Evolutionary conservation across 192 early-diverging fungal genomes (phyloP).

Genomic region (Chytriomyces sp.): DNA sequence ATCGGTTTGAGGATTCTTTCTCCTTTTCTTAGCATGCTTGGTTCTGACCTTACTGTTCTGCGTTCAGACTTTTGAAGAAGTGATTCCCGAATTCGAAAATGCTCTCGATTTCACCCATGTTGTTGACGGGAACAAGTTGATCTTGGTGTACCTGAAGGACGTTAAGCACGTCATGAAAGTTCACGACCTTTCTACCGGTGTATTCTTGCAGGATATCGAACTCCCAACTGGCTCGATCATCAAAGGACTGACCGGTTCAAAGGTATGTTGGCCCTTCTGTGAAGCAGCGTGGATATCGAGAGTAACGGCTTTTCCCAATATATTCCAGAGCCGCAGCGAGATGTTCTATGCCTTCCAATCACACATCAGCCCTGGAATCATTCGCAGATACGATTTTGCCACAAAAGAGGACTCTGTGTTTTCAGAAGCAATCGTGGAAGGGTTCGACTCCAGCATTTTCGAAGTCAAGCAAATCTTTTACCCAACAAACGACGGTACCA

Average conservation of each 20-base stretch:
- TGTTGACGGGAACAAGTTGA: constrained; percentile 60
- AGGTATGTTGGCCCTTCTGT: constrained; percentile 9
- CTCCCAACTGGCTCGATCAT: constrained; percentile 57
- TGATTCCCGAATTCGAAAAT: constrained; percentile 63
- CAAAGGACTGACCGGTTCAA: constrained; percentile 40
- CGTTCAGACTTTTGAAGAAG: constrained; percentile 50
- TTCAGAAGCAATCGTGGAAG: constrained; percentile 53
- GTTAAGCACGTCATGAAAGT: constrained; percentile 60
- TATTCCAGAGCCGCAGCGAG: constrained; percentile 51
- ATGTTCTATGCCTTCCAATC: constrained; percentile 64
- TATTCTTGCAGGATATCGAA: constrained; percentile 49
- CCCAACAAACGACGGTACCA: constrained; percentile 67
- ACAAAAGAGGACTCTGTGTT: constrained; percentile 49
- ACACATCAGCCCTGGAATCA: constrained; percentile 64
- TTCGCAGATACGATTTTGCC: constrained; percentile 62
- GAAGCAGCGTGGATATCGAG: constrained; percentile 50
- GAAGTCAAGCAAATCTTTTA: constrained; percentile 73
- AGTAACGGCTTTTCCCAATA: constrained; percentile 34
- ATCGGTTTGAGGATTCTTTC: constrained; percentile 23
- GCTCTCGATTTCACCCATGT: constrained; percentile 49
- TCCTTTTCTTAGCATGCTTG: too few species aligned
- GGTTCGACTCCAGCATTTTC: constrained; percentile 49
- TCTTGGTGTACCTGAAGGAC: constrained; percentile 67
- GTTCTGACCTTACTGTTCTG: too few species aligned
- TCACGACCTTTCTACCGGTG: constrained; percentile 52